These are phyloP conservation scores for Atkinsonella texensis DNA, from an alignment of 2,329 filamentous ascomycete species.

Conservation along the genomic window DNA sequence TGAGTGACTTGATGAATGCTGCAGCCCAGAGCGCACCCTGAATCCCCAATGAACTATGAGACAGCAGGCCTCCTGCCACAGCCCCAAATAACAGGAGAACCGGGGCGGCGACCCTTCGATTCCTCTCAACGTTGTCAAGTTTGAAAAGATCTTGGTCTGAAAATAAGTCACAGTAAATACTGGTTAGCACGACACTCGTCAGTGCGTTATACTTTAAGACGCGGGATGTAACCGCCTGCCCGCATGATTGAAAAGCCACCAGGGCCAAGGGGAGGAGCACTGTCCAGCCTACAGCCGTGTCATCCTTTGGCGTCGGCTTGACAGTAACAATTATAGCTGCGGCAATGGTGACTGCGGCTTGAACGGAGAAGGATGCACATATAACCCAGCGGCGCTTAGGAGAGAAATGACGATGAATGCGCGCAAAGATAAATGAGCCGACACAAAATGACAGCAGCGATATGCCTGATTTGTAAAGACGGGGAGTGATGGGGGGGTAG, in stretches of 20 bases:
- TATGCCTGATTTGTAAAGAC: slow-evolving; percentile 47
- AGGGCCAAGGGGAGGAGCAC: slow-evolving; percentile 56
- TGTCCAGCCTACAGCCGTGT: slow-evolving; percentile 40
- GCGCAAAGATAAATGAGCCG: slow-evolving; percentile 59
- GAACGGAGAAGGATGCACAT: slow-evolving; percentile 42
- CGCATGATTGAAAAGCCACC: slow-evolving; percentile 65
- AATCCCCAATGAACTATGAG: slow-evolving; percentile 34
- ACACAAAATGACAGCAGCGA: slow-evolving; percentile 60
- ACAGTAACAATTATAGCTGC: slow-evolving; percentile 44
- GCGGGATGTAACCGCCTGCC: slow-evolving; percentile 64
- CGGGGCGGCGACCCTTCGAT: slow-evolving; percentile 37
- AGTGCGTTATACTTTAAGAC: slow-evolving; percentile 57
- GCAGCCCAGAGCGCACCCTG: slow-evolving; percentile 49
- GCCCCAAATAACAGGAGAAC: slow-evolving; percentile 37
- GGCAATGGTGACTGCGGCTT: slow-evolving; percentile 35
- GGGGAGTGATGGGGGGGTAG: slow-evolving; percentile 14
- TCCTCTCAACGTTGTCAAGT: slow-evolving; percentile 34
- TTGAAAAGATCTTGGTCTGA: slow-evolving; percentile 45
- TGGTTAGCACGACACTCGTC: slow-evolving; percentile 70
- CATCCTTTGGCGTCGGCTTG: slow-evolving; percentile 23
- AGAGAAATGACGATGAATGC: slow-evolving; percentile 52
- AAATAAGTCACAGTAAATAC: slow-evolving; percentile 71
- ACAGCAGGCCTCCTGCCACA: slow-evolving; percentile 36
- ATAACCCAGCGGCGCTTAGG: slow-evolving; percentile 55
- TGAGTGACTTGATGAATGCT: slow-evolving; percentile 40